Evolutionary conservation across 306 rosid genomes (phyloP), one percentile per base, ranked within the genome.

Genomic region (Vigna radiata): DNA sequence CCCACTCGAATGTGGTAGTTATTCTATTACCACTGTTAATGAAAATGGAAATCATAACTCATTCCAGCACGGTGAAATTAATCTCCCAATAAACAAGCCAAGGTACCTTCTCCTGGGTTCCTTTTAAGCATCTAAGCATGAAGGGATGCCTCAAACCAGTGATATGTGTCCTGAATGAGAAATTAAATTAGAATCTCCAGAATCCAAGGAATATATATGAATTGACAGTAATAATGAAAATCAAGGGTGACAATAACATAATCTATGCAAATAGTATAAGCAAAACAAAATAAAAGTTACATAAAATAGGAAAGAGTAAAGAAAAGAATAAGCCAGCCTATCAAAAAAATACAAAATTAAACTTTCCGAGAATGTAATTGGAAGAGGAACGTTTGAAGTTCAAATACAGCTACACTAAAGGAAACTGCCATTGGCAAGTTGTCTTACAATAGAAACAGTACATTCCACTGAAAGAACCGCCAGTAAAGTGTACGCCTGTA

Each of bases 361-460:
- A 76, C 69, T 78, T 74, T 80, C 82, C 73, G 70, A 64, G 83
- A 77, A 73, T 78, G 80, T 80, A 75, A 85, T 77, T 79, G 86
- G 84, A 87, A 73, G 77, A 79, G 80, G 62, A 82, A 76, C 18
- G 86, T 82, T 87, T 80, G 59, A 78, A 86, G 83, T 94, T 88
- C 97, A 89, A 80, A 76, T 83, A 77, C 56, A 86, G 53, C 87
- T 72, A 85, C 56, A 78, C 71, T 70, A 79, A 18, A 73, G 46
- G 85, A 89, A 88, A 85, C 88, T 86, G 90, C 93, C 97, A 82
- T 81, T 64, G 88, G 94, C 97, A 78, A 86, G 99, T 96, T 93
- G 91, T 96, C 99, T 93, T 96, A 96, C 99, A 77, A 93, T 96
- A 87, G 96, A 89, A 91, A 91, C 97, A 96, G 97, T 89, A 96